Evolutionary conservation across 192 early-diverging fungal species (phyloP).

Genomic region (Borealophlyctis nickersoniae): DNA sequence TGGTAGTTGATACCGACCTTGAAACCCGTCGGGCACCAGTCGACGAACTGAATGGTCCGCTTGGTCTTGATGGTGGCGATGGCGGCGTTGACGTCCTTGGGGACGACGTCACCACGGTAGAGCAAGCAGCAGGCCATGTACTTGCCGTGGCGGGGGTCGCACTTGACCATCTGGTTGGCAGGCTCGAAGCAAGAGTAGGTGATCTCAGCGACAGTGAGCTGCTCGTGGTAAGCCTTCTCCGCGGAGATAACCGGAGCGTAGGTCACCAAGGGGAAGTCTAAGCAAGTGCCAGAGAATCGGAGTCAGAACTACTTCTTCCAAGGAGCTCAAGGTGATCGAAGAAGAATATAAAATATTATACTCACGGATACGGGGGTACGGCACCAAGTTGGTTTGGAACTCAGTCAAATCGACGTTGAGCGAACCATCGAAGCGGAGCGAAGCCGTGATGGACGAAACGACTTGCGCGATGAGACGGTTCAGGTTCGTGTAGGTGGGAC

Average conservation of each 20-base stretch:
- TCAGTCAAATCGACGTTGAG: constrained; percentile 98
- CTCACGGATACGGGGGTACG: constrained; percentile 90
- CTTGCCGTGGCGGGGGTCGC: constrained; percentile 94
- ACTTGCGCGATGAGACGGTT: constrained; percentile 98
- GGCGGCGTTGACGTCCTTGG: constrained; percentile 94
- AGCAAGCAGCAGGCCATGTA: constrained; percentile 99
- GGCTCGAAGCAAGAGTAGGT: constrained; percentile 97
- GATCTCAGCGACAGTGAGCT: constrained; percentile 92
- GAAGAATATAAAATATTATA: neutral
- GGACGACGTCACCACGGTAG: constrained; percentile 98
- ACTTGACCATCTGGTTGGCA: constrained; percentile 99
- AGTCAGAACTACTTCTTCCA: no score
- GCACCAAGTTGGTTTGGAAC: constrained; percentile 99
- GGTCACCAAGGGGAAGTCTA: constrained; percentile 93
- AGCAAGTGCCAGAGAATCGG: constrained; percentile 13
- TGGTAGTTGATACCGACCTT: constrained; percentile 99
- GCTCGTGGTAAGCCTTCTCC: constrained; percentile 96
- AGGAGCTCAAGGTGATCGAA: neutral
- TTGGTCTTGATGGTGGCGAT: constrained; percentile 92
- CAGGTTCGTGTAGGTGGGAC: constrained; percentile 95
- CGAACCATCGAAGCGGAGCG: constrained; percentile 97
- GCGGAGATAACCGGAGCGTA: constrained; percentile 92
- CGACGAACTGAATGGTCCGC: constrained; percentile 96
- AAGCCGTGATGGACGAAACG: constrained; percentile 98
- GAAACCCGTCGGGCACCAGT: constrained; percentile 99